A percentile compares a stretch with the other conserved stretches of the same genome.
Conservation (phyloP, 345 rosid genomes). For the Bruguiera gymnorhiza region DNA sequence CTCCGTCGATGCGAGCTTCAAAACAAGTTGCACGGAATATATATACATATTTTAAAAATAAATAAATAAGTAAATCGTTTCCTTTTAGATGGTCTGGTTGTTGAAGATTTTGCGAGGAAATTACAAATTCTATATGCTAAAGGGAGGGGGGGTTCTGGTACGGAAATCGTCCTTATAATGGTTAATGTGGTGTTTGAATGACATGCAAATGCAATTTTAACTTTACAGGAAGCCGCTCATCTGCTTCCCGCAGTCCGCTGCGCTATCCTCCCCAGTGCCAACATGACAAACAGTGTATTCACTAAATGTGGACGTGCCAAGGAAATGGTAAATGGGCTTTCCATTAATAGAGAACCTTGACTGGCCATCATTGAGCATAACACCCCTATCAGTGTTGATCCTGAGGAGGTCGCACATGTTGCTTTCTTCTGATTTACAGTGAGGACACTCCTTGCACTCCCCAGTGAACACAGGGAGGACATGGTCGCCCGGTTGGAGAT, state of each 20-base stretch:
- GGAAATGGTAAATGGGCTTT: constrained; percentile 64
- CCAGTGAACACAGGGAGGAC: constrained; percentile 80
- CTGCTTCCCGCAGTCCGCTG: background rate
- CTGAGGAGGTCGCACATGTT: constrained; percentile 86
- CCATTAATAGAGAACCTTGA: constrained; percentile 69
- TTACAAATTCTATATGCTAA: background rate
- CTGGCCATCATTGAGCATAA: constrained; percentile 62
- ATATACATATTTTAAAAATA: background rate
- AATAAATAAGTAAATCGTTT: background rate
- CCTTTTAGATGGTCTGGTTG: background rate
- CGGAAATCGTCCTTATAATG: no score
- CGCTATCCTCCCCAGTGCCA: constrained; percentile 28
- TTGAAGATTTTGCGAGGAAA: background rate
- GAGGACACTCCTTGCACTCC: constrained; percentile 68
- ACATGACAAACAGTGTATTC: constrained; percentile 82
- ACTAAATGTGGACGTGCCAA: constrained; percentile 78
- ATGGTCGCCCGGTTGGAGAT: constrained; percentile 68
- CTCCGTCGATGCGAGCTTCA: no score
- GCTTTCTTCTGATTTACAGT: constrained; percentile 72
- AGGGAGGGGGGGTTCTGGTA: no score
- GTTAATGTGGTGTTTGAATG: no score
- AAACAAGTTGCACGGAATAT: background rate
- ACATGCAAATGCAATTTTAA: no score
- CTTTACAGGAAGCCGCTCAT: no score
- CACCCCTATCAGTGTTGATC: constrained; percentile 70